Evolutionary conservation across 2,329 filamentous ascomycete genomes (phyloP), one percentile per base, ranked within the genome.

Genomic region (Nectriaceae sp.): DNA sequence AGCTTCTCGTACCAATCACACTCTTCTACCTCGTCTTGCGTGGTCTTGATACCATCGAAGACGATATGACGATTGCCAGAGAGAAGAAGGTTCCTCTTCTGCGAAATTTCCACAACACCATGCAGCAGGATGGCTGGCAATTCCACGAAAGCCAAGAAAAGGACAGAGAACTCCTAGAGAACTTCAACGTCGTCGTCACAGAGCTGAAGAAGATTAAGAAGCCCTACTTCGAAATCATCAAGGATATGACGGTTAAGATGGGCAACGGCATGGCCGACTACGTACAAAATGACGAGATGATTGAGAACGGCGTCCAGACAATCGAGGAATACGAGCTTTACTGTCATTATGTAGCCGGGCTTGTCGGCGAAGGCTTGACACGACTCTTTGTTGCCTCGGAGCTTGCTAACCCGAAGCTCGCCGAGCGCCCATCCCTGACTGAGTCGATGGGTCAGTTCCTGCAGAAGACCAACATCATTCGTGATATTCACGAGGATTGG

Each of bases 181-280:
- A 97, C 72, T 99, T 99, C 68, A 85, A 96, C 68, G 82, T 87
- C 47, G 85, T 99, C 54, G 81, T 96, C 56, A 76, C 80, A 49
- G 93, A 99, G 77, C 89, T 93, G 71, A 90, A 89, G 76, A 88
- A 89, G 72, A 77, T 96, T 70, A 95, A 97, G 76, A 82, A 85
- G 41, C 83, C 82, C 47, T 97, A 99, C 74, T 83, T 81, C 69
- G 82, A 78, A 5, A 92, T 97, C 65, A 94, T 99, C 72, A 87
- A 87, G 71, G 93, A 97, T 62, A 96, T 97, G 65, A 90, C 91
- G 24, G 77, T 85, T 65, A 89, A 90, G 74, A 99, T 99, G 94
- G 93, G 92, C 55, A 92, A 97, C 65, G 94, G 94, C 59, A 99
- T 99, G 94, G 94, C 94, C 21, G 93, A 99, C 72, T 99, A 96